Evolutionary conservation across 495 filamentous ascomycete genomes (phyloP), one percentile per base, ranked within the genome.

Genomic region (Coniosporium apollinis): DNA sequence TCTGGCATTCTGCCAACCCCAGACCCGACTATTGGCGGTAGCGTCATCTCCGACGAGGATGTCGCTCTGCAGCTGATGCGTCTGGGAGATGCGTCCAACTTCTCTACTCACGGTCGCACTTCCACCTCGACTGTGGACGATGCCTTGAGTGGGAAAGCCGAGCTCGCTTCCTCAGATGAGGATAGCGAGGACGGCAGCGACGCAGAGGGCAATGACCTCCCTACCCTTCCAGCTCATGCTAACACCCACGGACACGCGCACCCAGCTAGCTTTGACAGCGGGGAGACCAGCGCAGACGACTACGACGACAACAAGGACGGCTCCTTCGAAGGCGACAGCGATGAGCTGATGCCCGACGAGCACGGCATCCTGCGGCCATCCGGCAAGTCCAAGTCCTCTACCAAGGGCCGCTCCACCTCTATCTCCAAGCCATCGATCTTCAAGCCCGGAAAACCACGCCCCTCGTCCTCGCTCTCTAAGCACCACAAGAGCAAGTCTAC

Each of bases 1-100:
- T 59, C 58, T 37, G 74, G 70, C n/a, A 67, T 83, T 43, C 62
- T 93, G 38, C 85, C 84, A 5, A 96, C 91, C 3, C 91, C 89
- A 3, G 87, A 94, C 41, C 85, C 86, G 8, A 96, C 91, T 10
- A 78, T 92, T 40, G 79, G 80, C 22, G 56, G 56, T 30, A 94
- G 85, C 60, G 87, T 78, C 47, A 85, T 94, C 50, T 96, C 87
- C 3, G 89, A 97, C 52, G 89, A 97, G 52, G 91, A 97, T 58
- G 89, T 94, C 46, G 89, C 89, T 32, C 72, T 93, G 51, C 86
- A 94, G 54, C 66, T 97, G 44, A 94, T 97, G 71, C 77, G 83
- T 41, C 66, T 97, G 34, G 84, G 87, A n/a, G 82, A 91, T 49
- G 74, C 82, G 44, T 83, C 84, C 20, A 85, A 87, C 47, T 75